Conservation (phyloP, 2,329 filamentous ascomycete species). For the Cordyceps tenuipes region DNA sequence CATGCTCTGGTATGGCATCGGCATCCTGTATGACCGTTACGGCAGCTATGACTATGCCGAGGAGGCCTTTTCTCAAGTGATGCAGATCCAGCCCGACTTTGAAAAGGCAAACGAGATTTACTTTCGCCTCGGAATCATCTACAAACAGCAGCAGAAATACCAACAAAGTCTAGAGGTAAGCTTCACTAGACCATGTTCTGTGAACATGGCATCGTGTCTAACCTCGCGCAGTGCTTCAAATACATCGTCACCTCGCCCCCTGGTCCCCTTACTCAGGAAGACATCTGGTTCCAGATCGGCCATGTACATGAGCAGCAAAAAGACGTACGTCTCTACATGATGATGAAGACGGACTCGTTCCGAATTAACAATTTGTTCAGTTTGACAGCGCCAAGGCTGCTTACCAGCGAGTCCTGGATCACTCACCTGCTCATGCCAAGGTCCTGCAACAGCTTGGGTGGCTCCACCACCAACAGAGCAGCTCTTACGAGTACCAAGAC, state of each 20-base stretch:
- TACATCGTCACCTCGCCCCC: slow-evolving; percentile 94
- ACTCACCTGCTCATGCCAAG: slow-evolving; percentile 94
- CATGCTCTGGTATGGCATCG: slow-evolving; percentile 97
- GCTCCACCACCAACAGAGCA: slow-evolving; percentile 95
- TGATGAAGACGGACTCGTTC: slow-evolving; percentile 14
- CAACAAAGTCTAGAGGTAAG: slow-evolving; percentile 80
- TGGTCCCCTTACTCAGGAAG: slow-evolving; percentile 86
- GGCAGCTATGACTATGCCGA: slow-evolving; percentile 95
- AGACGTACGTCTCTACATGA: slow-evolving; percentile 59
- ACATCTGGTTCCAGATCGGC: slow-evolving; percentile 99
- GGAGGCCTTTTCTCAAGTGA: slow-evolving; percentile 96
- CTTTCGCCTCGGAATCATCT: slow-evolving; percentile 97
- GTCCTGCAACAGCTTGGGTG: slow-evolving; percentile 96
- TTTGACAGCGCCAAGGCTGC: slow-evolving; percentile 89
- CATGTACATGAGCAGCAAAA: slow-evolving; percentile 99
- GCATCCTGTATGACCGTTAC: slow-evolving; percentile 93
- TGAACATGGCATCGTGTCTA: not conserved
- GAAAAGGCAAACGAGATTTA: slow-evolving; percentile 99
- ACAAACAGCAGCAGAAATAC: slow-evolving; percentile 97
- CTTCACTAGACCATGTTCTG: slow-evolving; percentile 11
- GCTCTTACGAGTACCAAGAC: slow-evolving; percentile 84
- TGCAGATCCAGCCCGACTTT: slow-evolving; percentile 96
- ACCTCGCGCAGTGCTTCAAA: slow-evolving; percentile 71
- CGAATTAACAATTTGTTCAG: slow-evolving; percentile 41
- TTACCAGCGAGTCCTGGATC: slow-evolving; percentile 86